Evolutionary conservation across 495 filamentous ascomycete species (phyloP).

Genomic region (Penicillium robsamsonii): DNA sequence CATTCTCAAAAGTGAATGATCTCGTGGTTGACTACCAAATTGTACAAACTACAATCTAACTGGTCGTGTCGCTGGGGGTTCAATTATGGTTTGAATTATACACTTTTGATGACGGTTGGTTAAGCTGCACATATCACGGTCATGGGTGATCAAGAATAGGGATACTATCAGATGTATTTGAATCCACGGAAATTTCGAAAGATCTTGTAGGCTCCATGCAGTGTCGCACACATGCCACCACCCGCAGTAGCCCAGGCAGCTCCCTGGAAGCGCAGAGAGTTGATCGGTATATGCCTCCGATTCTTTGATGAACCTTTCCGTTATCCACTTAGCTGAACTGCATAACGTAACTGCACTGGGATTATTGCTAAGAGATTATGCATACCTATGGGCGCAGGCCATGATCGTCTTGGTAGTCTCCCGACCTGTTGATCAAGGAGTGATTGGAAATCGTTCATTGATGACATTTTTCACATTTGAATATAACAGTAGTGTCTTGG

Average conservation of each 20-base stretch:
- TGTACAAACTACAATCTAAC: no score
- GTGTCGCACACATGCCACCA: slow-evolving; percentile 32
- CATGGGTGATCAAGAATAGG: no score
- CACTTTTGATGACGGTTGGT: no score
- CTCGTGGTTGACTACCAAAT: no score
- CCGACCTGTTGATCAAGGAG: slow-evolving; percentile 25
- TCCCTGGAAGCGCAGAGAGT: slow-evolving; percentile 29
- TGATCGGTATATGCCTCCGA: slow-evolving; percentile 19
- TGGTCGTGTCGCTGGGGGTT: no score
- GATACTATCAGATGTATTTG: slow-evolving; percentile 24
- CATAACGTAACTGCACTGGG: no score
- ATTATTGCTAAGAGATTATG: not conserved
- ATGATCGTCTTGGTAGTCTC: slow-evolving; percentile 11
- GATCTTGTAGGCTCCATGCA: slow-evolving; percentile 31
- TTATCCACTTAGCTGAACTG: not conserved
- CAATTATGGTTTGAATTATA: no score
- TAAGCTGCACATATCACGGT: no score
- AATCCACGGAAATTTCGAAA: slow-evolving; percentile 33
- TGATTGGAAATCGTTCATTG: slow-evolving; percentile 21
- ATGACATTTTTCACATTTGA: not conserved
- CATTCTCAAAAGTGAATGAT: no score
- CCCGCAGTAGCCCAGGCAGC: slow-evolving; percentile 34
- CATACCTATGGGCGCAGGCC: slow-evolving; percentile 12
- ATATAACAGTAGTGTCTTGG: no score
- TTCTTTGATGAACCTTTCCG: slow-evolving; percentile 8